Percentiles rank a stretch among this genome's conserved stretches.
Conservation (phyloP, 257 asterid species). For the Nicotiana tabacum region DNA sequence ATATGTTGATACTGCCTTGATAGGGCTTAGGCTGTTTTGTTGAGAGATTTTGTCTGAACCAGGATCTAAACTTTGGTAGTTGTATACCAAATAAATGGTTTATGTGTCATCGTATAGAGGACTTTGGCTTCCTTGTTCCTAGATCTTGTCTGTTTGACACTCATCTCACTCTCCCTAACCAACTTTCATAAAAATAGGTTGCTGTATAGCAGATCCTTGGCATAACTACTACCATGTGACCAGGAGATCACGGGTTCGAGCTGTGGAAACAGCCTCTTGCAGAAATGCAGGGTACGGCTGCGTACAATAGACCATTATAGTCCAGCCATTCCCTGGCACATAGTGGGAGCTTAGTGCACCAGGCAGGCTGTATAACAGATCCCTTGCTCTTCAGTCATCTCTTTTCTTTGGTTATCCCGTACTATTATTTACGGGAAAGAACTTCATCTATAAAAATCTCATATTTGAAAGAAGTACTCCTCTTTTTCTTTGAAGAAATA, state of each 20-base stretch:
- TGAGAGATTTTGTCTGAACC: not conserved
- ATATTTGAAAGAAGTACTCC: not conserved
- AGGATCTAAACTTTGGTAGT: not conserved
- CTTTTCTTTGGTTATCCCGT: not conserved
- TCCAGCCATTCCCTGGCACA: too few species aligned
- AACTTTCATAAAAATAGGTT: not conserved
- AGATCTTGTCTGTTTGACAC: not conserved
- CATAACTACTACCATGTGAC: too few species aligned
- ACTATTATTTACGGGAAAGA: not conserved
- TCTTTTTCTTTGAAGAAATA: not conserved
- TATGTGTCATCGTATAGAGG: not conserved
- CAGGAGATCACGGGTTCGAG: too few species aligned
- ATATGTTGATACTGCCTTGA: not conserved
- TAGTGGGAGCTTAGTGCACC: too few species aligned
- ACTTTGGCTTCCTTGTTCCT: not conserved
- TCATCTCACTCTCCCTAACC: not conserved
- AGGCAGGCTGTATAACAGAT: not conserved
- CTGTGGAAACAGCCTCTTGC: too few species aligned
- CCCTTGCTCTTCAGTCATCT: not conserved
- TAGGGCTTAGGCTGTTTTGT: not conserved
- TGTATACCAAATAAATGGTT: not conserved
- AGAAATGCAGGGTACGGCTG: too few species aligned
- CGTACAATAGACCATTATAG: too few species aligned
- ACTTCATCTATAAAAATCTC: not conserved
- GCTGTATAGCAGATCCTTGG: too few species aligned